These are phyloP conservation scores for Aspergillus unguis DNA, from an alignment of 2,329 filamentous ascomycete species.

Conservation along the genomic window DNA sequence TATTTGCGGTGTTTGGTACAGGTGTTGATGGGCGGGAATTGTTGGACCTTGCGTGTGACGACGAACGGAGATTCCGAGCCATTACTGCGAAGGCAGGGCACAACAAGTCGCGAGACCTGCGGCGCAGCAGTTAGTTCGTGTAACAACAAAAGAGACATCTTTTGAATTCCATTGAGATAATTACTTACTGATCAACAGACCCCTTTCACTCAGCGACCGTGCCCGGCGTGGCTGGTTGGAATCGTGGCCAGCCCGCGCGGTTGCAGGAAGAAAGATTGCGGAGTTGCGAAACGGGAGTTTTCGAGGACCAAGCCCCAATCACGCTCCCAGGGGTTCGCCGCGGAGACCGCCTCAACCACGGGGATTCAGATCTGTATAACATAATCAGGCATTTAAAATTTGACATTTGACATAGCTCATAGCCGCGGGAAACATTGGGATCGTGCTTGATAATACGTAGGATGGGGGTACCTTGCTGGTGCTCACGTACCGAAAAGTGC, in stretches of 20 bases:
- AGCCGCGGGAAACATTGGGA: no score
- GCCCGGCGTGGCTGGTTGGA: slow-evolving; percentile 31
- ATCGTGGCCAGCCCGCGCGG: slow-evolving; percentile 32
- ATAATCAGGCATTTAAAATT: slow-evolving; percentile 5
- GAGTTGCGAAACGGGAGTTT: slow-evolving; percentile 26
- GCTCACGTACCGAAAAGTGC: slow-evolving; percentile 2
- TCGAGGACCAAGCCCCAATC: slow-evolving; percentile 26
- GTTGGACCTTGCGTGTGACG: slow-evolving; percentile 30
- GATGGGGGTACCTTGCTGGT: slow-evolving; percentile 6
- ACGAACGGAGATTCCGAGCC: slow-evolving; percentile 36
- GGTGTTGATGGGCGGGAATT: slow-evolving; percentile 35
- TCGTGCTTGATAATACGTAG: background rate
- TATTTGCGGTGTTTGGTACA: slow-evolving; percentile 17
- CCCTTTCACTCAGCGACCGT: slow-evolving; percentile 27
- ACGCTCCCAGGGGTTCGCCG: slow-evolving; percentile 25
- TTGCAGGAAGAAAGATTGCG: slow-evolving; percentile 28
- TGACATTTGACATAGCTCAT: background rate
- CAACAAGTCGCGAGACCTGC: slow-evolving; percentile 18
- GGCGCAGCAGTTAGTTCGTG: slow-evolving; percentile 23
- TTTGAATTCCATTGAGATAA: background rate
- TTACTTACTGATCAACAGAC: slow-evolving; percentile 24
- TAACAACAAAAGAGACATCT: slow-evolving; percentile 4
- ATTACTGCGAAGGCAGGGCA: slow-evolving; percentile 26
- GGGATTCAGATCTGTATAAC: slow-evolving; percentile 12
- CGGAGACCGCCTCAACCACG: slow-evolving; percentile 19